Evolutionary conservation across 1,284 basidiomycete genomes (phyloP).

Genomic region (Microbotryum silenes-acaulis): DNA sequence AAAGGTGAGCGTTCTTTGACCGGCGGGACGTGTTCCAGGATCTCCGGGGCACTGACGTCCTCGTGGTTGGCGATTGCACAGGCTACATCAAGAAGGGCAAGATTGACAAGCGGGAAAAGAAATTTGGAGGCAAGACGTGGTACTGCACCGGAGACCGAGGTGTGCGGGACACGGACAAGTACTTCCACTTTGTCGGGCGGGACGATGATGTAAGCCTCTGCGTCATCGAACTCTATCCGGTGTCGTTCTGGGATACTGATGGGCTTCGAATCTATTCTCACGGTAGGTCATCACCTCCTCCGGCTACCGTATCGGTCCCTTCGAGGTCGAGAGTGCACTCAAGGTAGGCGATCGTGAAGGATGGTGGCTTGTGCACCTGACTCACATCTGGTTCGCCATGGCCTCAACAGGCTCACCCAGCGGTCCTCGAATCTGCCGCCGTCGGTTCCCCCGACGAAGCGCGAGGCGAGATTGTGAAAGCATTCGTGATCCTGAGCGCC

Average conservation of each 20-base stretch:
- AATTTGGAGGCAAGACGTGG: conserved; percentile 22
- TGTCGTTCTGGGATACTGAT: too few relatives aligned
- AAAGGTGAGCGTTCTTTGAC: conserved; percentile 18
- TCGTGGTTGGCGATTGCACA: not conserved
- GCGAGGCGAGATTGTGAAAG: conserved; percentile 28
- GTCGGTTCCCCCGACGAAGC: conserved; percentile 24
- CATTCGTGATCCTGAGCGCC: conserved; percentile 19
- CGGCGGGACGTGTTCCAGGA: not conserved
- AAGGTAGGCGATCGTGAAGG: conserved; percentile 7
- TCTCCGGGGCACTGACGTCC: too few relatives aligned
- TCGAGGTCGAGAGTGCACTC: conserved; percentile 29
- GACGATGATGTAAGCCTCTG: conserved; percentile 23
- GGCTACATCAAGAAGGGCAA: conserved; percentile 32
- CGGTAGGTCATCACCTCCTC: conserved; percentile 19
- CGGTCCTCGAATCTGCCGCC: conserved; percentile 28
- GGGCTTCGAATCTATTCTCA: not conserved
- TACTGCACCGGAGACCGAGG: conserved; percentile 29
- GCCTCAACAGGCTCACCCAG: conserved; percentile 20
- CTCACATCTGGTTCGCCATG: not conserved
- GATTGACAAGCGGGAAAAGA: conserved; percentile 20
- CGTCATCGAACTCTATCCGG: too few relatives aligned
- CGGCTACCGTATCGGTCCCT: conserved; percentile 28
- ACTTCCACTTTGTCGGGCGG: conserved; percentile 26
- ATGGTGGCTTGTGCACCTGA: not conserved
- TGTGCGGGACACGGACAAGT: conserved; percentile 17